Base-by-base conservation (phyloP, 768 basidiomycete species). In the Serendipita sp. region DNA sequence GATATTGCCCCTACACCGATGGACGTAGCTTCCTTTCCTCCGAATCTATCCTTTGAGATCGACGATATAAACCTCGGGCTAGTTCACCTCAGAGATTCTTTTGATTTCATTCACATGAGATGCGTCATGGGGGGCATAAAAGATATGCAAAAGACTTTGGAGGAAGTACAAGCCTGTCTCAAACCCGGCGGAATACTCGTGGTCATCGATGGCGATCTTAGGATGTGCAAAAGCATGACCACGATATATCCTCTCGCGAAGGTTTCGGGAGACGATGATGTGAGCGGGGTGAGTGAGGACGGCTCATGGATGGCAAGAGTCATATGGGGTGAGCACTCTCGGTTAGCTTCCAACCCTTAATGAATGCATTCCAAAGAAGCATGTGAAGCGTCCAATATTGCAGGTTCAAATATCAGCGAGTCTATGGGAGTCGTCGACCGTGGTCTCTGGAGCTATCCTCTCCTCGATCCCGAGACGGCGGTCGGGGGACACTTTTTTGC, bases 121-220 rank as follows among this genome's bases (percentile, higher is more conserved):
- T 51, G 26, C 22, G 43, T 62, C 9, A 45, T n/a, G 13, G 42
- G 30, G 26, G 42, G 24, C 3, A 43, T 62, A 3, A 26, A 50
- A 11, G 45, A 62, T 26, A 42, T 44, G 22, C 24, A 30, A 4
- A 26, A 30, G 5, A 28, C 28, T 45, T 24, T 62, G 61, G 28
- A 26, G n/a, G 61, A 62, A n/a, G 24, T 62, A 11, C 42, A 42
- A 24, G 24, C 28, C 11, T 45, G 42, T 62, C 61, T 62, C 61
- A 62, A 62, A 28, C 61, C 61, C 28, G 44, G 61, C 24, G 61
- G 61, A 48, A 38, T 62, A 11, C 11, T 62, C 24, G n/a, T 62
- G 22, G 45, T 62, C 26, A 43, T 62, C 22, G 61, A 62, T 45
- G 61, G 61, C 16, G 9, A 24, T 11, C 13, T 51, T 26, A 24